Percentiles rank a stretch among this genome's conserved stretches.
Conservation (phyloP, 345 rosid genomes). For the Rhodamnia rubescens region DNA sequence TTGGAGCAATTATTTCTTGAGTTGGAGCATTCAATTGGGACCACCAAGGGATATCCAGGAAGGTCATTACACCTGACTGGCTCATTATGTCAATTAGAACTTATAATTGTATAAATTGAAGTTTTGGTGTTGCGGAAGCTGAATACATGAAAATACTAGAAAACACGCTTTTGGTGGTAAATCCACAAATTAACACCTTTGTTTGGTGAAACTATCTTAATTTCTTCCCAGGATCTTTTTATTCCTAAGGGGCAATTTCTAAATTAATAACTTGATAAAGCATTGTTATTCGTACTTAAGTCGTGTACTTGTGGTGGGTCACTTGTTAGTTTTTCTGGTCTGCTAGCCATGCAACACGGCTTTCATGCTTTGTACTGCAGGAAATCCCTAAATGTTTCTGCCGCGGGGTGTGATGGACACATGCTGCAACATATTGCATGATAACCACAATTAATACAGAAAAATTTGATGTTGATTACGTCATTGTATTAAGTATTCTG, state of each 20-base stretch:
- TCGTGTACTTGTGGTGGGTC: background rate
- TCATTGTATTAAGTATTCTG: background rate
- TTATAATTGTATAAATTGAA: background rate
- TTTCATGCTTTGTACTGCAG: background rate
- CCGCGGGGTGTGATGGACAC: background rate
- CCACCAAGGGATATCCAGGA: slow-evolving; percentile 59
- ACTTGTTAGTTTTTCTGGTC: background rate
- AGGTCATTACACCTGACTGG: slow-evolving; percentile 34
- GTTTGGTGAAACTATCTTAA: background rate
- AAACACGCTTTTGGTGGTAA: background rate
- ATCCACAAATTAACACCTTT: background rate
- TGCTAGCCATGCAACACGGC: background rate
- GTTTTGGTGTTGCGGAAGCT: background rate
- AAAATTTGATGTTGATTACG: background rate
- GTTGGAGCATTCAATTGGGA: slow-evolving; percentile 73
- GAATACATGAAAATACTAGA: background rate
- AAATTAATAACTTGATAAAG: background rate
- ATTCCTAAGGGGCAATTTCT: background rate
- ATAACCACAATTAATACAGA: background rate
- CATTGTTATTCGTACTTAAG: background rate
- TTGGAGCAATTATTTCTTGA: slow-evolving; percentile 73
- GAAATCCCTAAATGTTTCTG: background rate
- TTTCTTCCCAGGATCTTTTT: background rate
- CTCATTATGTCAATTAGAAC: background rate
- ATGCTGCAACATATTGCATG: background rate